Percentiles rank a stretch among this genome's conserved stretches.
phyloP scores from a whole-genome alignment of 768 basidiomycete species.

The Trametes villosa region DNA sequence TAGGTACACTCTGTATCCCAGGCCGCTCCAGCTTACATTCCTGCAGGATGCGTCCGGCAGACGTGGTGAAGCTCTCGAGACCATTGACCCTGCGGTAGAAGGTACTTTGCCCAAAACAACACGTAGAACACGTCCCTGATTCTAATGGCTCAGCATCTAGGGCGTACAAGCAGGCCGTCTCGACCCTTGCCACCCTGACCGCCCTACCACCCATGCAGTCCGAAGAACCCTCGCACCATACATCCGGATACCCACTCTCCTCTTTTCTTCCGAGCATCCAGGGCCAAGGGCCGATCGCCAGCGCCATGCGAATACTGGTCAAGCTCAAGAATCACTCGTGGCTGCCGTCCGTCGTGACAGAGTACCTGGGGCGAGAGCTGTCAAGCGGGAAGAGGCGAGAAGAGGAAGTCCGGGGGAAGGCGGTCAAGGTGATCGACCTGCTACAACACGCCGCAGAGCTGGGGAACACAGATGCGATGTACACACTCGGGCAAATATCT shows the following conservation, averaged over 20 bases:
- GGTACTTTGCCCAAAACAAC: constrained; percentile 15
- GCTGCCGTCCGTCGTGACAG: constrained; percentile 48
- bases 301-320: constrained; percentile 64
- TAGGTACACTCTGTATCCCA: constrained; percentile 6
- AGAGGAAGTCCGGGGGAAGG: constrained; percentile 70
- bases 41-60: constrained; percentile 6
- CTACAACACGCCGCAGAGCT: constrained; percentile 81
- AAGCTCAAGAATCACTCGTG: constrained; percentile 68
- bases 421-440: constrained; percentile 81
- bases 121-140: constrained; percentile 14
- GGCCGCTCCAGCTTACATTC: not conserved
- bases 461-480: constrained; percentile 76
- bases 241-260: constrained; percentile 59
- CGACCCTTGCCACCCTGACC: constrained; percentile 68
- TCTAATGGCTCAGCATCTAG: constrained; percentile 53
- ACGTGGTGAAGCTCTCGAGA: constrained; percentile 6
- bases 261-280: constrained; percentile 72
- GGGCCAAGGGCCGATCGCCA: constrained; percentile 78
- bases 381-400: constrained; percentile 52
- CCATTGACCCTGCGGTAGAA: constrained; percentile 28
- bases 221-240: constrained; percentile 54
- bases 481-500: constrained; percentile 66
- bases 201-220: constrained; percentile 59
- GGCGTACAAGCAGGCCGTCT: constrained; percentile 76
- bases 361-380: constrained; percentile 45